phyloP scores from a whole-genome alignment of 2,329 filamentous ascomycete genomes.

The Diaporthe vaccinii region DNA sequence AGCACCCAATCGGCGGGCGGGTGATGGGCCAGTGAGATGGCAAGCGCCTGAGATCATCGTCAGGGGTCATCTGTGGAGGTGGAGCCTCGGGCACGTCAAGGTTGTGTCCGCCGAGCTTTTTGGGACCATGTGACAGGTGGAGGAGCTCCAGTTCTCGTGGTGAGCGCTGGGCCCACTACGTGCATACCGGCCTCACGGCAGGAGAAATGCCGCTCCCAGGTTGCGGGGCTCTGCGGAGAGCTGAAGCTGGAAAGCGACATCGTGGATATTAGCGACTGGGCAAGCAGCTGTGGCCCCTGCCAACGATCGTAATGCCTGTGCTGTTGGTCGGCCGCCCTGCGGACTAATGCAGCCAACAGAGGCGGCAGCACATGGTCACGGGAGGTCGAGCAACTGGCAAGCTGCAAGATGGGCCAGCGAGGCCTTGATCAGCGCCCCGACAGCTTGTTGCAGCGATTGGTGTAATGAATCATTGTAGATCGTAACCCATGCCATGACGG shows the following conservation, averaged over 20 bases:
- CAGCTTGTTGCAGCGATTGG: background rate
- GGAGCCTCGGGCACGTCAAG: slow-evolving; percentile 19
- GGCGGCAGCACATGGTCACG: slow-evolving; percentile 13
- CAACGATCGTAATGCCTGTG: background rate
- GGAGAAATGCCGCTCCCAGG: slow-evolving; percentile 13
- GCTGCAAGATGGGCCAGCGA: background rate
- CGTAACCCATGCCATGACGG: slow-evolving; percentile 7
- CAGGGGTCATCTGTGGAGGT: slow-evolving; percentile 17
- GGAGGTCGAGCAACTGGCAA: background rate
- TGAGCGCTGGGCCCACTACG: background rate
- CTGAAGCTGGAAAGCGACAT: background rate
- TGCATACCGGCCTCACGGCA: slow-evolving; percentile 10
- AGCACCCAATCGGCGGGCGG: background rate
- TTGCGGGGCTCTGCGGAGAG: slow-evolving; percentile 18
- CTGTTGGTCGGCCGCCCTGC: background rate
- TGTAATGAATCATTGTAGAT: slow-evolving; percentile 30
- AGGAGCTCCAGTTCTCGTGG: slow-evolving; percentile 21
- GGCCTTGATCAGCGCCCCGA: background rate
- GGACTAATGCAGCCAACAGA: background rate
- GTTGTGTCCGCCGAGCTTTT: slow-evolving; percentile 12
- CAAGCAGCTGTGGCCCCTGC: slow-evolving; percentile 7
- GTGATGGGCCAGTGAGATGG: slow-evolving; percentile 12
- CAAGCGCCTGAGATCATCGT: slow-evolving; percentile 10
- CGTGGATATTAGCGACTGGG: slow-evolving; percentile 16
- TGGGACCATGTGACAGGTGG: slow-evolving; percentile 19